phyloP scores from a whole-genome alignment of 139 green algal species.

The Chlorella vulgaris region DNA sequence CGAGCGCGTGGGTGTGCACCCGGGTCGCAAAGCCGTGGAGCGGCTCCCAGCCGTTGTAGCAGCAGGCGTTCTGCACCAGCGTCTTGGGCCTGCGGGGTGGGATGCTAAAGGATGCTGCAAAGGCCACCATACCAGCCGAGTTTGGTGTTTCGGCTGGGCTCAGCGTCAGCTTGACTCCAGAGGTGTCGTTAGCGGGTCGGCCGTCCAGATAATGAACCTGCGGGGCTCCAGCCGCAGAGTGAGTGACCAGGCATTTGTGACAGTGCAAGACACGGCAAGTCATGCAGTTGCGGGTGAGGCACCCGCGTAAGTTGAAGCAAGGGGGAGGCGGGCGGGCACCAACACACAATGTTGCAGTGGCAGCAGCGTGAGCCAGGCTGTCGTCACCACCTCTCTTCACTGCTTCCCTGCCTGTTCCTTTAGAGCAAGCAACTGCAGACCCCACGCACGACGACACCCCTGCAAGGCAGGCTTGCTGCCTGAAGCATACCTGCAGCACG shows the following conservation, averaged over 20 bases:
- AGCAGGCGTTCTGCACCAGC: conserved; percentile 78
- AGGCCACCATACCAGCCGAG: conserved; percentile 74
- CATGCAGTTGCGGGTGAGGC: no score
- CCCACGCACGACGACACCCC: no score
- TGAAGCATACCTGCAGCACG: conserved; percentile 69
- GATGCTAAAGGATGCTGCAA: conserved; percentile 70
- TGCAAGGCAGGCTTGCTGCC: neutral
- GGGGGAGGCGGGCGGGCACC: no score
- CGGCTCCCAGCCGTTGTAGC: conserved; percentile 73
- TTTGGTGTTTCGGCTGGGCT: conserved; percentile 54
- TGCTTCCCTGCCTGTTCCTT: neutral
- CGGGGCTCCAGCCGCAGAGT: neutral
- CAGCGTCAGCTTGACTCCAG: conserved; percentile 69
- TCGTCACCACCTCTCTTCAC: neutral
- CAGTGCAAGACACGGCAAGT: no score
- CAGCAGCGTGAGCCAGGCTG: no score
- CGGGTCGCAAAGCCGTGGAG: conserved; percentile 79
- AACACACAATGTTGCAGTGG: no score
- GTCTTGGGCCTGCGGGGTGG: conserved; percentile 51
- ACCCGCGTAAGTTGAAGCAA: no score
- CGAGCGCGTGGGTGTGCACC: conserved; percentile 88
- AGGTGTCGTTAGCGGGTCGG: conserved; percentile 61
- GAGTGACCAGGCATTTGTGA: no score
- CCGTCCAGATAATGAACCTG: conserved; percentile 77
- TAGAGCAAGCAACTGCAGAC: no score